These are phyloP conservation scores for Ustilago sp. DNA, from an alignment of 1,284 basidiomycete genomes.

Conservation along the genomic window DNA sequence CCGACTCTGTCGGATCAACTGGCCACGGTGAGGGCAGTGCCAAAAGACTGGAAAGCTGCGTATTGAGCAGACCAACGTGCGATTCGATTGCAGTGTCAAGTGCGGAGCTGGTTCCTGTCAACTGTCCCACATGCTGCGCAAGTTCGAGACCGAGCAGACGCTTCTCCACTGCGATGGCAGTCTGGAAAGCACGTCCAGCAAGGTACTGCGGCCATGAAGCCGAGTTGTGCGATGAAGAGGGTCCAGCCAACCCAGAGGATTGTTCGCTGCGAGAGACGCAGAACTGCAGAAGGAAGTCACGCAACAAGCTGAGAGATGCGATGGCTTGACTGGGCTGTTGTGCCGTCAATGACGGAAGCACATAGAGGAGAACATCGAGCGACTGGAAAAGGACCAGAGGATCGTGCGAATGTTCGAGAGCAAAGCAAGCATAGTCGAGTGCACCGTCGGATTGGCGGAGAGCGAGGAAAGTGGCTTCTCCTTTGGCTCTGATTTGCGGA, in stretches of 20 bases:
- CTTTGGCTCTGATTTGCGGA: slow-evolving; percentile 46
- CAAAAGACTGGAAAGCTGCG: slow-evolving; percentile 40
- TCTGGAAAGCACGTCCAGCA: slow-evolving; percentile 50
- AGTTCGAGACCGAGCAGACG: slow-evolving; percentile 53
- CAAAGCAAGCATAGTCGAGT: slow-evolving; percentile 56
- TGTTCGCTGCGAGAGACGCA: slow-evolving; percentile 44
- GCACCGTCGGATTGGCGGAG: slow-evolving; percentile 55
- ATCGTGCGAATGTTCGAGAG: slow-evolving; percentile 52
- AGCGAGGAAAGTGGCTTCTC: slow-evolving; percentile 57
- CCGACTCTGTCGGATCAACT: slow-evolving; percentile 27
- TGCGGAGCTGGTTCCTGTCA: slow-evolving; percentile 17
- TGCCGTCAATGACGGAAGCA: slow-evolving; percentile 41
- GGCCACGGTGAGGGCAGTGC: slow-evolving; percentile 47
- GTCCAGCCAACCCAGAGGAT: slow-evolving; percentile 16
- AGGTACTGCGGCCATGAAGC: slow-evolving; percentile 53
- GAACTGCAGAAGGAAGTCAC: slow-evolving; percentile 57
- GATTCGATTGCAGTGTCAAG: slow-evolving; percentile 30
- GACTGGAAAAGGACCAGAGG: slow-evolving; percentile 59
- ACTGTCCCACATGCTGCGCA: slow-evolving; percentile 41
- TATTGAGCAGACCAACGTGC: slow-evolving; percentile 44
- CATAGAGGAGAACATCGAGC: slow-evolving; percentile 46
- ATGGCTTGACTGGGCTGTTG: slow-evolving; percentile 33
- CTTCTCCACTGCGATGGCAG: slow-evolving; percentile 54
- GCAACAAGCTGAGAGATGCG: slow-evolving; percentile 34
- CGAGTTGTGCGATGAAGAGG: slow-evolving; percentile 13